These are phyloP conservation scores for Tulasnella sp. DNA, from an alignment of 768 basidiomycete genomes.

Conservation along the genomic window DNA sequence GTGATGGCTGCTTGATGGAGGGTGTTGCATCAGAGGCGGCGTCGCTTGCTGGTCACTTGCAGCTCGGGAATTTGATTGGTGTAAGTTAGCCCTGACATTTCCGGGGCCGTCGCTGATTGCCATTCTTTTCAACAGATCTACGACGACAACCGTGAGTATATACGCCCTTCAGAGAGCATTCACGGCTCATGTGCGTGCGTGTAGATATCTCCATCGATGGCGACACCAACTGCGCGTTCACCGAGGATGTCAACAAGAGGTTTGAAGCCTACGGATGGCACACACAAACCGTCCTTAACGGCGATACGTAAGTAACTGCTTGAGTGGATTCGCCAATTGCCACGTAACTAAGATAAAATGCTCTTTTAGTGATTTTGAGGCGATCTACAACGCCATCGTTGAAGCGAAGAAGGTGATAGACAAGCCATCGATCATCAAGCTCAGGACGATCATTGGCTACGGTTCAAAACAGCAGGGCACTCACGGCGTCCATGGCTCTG, in stretches of 20 bases:
- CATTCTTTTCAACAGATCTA: conserved; percentile 47
- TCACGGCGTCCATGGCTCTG: conserved; percentile 88
- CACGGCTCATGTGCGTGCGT: neutral
- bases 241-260: conserved; percentile 81
- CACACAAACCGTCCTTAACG: conserved; percentile 72
- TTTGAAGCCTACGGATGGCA: conserved; percentile 93
- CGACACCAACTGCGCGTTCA: conserved; percentile 84
- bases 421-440: conserved; percentile 80
- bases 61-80: conserved; percentile 86
- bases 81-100: conserved; percentile 38
- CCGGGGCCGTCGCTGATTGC: too few relatives aligned
- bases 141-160: conserved; percentile 81
- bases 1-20: conserved; percentile 96
- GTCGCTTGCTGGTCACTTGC: conserved; percentile 86
- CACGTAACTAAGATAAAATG: neutral
- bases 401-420: conserved; percentile 62
- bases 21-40: conserved; percentile 90
- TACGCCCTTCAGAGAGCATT: neutral
- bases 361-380: conserved; percentile 54
- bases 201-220: conserved; percentile 94
- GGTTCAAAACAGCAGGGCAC: conserved; percentile 90
- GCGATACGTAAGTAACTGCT: conserved; percentile 51
- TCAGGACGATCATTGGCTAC: conserved; percentile 86
- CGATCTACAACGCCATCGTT: conserved; percentile 67
- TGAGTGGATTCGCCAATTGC: neutral